These are phyloP conservation scores for Diatrype stigma DNA, from an alignment of 2,329 filamentous ascomycete species.

Conservation along the genomic window DNA sequence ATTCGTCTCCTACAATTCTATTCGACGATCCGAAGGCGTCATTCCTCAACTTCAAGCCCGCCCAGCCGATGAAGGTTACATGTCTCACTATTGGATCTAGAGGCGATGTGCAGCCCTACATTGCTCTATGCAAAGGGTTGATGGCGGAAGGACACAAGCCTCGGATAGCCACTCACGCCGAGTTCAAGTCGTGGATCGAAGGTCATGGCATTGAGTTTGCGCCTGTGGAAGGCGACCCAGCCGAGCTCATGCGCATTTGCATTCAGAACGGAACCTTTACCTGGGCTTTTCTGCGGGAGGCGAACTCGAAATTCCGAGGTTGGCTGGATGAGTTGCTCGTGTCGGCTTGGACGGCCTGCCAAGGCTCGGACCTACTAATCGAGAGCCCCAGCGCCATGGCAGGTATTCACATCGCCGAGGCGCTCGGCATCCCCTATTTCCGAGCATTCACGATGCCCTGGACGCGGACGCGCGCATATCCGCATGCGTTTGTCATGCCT, in stretches of 20 bases:
- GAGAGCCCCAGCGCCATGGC: constrained; percentile 97
- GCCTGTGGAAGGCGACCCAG: constrained; percentile 84
- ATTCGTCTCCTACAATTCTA: constrained; percentile 66
- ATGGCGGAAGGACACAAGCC: constrained; percentile 81
- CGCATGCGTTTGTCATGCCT: constrained; percentile 91
- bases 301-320: constrained; percentile 81
- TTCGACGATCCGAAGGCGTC: constrained; percentile 89
- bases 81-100: constrained; percentile 94
- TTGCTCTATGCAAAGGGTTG: constrained; percentile 88
- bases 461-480: constrained; percentile 92
- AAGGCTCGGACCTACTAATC: constrained; percentile 84
- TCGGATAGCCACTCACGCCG: constrained; percentile 84
- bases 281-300: constrained; percentile 81
- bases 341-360: constrained; percentile 78
- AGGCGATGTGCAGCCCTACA: constrained; percentile 96
- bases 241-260: constrained; percentile 91
- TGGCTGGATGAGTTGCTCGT: constrained; percentile 88
- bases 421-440: constrained; percentile 89
- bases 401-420: constrained; percentile 95
- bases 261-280: constrained; percentile 98
- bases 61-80: constrained; percentile 74
- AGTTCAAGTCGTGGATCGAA: constrained; percentile 86
- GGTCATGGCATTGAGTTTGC: constrained; percentile 93
- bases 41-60: constrained; percentile 85
- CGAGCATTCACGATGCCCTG: constrained; percentile 98